These are phyloP conservation scores for Cordia subcordata DNA, from an alignment of 257 asterid genomes.

Conservation along the genomic window DNA sequence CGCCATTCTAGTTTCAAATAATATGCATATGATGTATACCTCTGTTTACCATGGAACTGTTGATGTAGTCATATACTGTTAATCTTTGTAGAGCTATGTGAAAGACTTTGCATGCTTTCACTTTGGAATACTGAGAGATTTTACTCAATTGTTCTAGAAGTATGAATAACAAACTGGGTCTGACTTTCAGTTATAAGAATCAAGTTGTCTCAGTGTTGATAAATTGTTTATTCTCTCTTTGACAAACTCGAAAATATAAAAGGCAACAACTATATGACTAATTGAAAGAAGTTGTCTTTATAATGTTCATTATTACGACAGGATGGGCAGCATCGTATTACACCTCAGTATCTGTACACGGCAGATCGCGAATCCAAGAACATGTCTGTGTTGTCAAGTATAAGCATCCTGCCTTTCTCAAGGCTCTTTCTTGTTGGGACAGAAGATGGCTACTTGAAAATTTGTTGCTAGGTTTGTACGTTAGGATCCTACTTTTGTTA, in stretches of 20 bases:
- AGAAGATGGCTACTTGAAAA: conserved; percentile 78
- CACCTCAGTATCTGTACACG: conserved; percentile 72
- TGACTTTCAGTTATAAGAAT: no score
- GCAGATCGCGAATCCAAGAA: conserved; percentile 79
- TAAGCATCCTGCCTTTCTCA: conserved; percentile 68
- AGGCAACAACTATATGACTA: neutral
- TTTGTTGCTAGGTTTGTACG: conserved; percentile 67
- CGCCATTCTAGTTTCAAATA: no score
- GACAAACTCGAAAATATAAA: neutral
- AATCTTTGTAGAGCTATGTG: no score
- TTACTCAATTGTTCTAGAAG: neutral
- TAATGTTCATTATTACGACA: conserved; percentile 24
- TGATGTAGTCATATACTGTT: no score
- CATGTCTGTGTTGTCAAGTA: conserved; percentile 66
- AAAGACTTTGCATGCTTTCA: no score
- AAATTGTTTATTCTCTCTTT: neutral
- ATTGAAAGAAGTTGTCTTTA: neutral
- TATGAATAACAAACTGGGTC: no score
- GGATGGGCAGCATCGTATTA: conserved; percentile 56
- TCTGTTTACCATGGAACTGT: no score
- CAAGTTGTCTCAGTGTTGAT: neutral
- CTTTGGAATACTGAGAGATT: no score
- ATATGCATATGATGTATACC: no score
- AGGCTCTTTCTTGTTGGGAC: conserved; percentile 92
- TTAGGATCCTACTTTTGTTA: no score